Evolutionary conservation across 371 early-diverging fungal species (phyloP), one percentile per base, ranked within the genome.

Genomic region (Amoeboaphelidium protococcarum): DNA sequence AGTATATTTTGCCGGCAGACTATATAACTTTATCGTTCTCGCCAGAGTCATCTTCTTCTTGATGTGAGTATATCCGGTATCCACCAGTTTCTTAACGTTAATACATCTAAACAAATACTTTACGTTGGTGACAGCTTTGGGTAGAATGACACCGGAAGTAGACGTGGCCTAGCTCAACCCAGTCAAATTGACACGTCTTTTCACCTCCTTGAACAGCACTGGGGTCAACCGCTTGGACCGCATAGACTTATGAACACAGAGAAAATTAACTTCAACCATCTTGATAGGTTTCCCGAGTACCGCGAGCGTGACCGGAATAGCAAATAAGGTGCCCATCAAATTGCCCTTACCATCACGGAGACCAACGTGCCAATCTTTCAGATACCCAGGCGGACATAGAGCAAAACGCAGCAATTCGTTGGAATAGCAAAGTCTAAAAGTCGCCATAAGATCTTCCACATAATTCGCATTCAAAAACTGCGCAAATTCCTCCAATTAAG

Each of bases 161-260:
- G 97, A 99, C 1, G 89, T 76, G 24, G 97, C 99, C 59, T 91
- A 88, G 73, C 86, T 94, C 40, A 95, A 83, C n/a, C 91, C 92
- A 51, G 76, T 73, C 47, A 81, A 54, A 66, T 98, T 80, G 37
- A 82, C 83, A 31, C 84, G 74, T 42, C 96, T 77, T 1, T 94
- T 98, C 42, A 99, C 76, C 59, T 99, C 99, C 59, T 81, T 81
- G 60, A 99, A 98, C 46, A 99, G 64, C n/a, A 98, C 72, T 16
- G 98, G 98, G 6, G 98, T 84, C 47, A 99, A 65, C 45, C 92
- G 78, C 61, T 91, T 89, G 42, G 77, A 74, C 41, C 99, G 76
- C 41, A 94, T 76, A 55, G 81, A 78, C 67, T 87, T 91, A 63
- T 87, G 85, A 40, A 98, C 69, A 61, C 98, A 98, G 48, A 99